A percentile compares a stretch with the other conserved stretches of the same genome.
phyloP scores from a whole-genome alignment of 176 grass and related monocot genomes.

The Typha latifolia region DNA sequence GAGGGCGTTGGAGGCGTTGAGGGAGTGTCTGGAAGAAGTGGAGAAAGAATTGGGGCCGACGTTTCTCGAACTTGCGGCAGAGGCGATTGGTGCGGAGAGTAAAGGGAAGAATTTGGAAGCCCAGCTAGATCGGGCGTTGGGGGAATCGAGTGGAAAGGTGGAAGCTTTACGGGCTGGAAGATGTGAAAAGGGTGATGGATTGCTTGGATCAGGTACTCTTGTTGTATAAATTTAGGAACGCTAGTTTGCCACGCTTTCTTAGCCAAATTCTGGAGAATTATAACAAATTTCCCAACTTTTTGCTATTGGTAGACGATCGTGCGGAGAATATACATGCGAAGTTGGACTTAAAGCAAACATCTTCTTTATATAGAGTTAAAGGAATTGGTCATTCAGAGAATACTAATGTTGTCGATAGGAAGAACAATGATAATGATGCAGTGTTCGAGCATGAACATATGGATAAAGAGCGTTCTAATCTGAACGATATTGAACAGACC shows the following conservation, averaged over 20 bases:
- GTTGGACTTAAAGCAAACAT: not conserved
- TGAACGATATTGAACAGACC: not conserved
- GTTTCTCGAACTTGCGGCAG: conserved; percentile 10
- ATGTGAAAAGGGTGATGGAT: no score
- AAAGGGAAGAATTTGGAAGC: not conserved
- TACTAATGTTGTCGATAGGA: not conserved
- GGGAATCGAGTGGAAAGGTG: not conserved
- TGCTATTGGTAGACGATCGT: not conserved
- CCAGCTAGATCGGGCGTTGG: not conserved
- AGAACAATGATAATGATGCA: not conserved
- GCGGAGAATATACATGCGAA: not conserved
- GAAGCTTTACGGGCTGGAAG: not conserved
- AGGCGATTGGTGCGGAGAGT: not conserved
- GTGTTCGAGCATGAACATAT: not conserved
- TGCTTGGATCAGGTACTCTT: no score
- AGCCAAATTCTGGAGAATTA: no score
- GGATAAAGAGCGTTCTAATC: not conserved
- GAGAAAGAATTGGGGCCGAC: conserved; percentile 14
- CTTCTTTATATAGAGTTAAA: not conserved
- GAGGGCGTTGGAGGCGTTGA: conserved; percentile 3
- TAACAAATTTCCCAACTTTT: no score
- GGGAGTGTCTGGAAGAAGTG: conserved; percentile 5
- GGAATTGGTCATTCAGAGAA: not conserved
- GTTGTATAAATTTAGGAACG: no score
- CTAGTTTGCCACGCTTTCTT: no score